Percentiles rank a stretch among this genome's conserved stretches.
Conservation (phyloP, 2,329 filamentous ascomycete species). For the Trichophyton mentagrophytes region DNA sequence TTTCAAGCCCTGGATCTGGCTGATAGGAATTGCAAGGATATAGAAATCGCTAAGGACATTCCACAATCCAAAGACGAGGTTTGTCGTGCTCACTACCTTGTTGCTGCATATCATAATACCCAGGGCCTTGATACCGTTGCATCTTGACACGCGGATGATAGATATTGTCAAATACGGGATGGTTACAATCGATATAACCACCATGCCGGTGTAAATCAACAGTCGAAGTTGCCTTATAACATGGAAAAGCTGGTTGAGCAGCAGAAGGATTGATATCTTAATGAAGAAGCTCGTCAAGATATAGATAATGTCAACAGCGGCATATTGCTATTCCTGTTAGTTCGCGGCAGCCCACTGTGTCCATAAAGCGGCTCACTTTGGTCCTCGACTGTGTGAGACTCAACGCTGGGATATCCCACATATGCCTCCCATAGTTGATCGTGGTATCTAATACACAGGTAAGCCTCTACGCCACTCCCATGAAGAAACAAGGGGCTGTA, state of each 20-base stretch:
- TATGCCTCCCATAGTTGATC: neutral
- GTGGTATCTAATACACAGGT: neutral
- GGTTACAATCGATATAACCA: neutral
- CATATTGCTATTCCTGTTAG: neutral
- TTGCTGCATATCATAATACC: neutral
- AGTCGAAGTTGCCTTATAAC: neutral
- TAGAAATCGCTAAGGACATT: neutral
- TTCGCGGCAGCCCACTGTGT: too few relatives aligned
- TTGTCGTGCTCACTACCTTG: neutral
- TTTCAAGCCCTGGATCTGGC: neutral
- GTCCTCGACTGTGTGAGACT: neutral
- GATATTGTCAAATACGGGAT: neutral
- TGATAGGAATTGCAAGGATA: neutral
- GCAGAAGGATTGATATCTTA: neutral
- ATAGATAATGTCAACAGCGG: neutral
- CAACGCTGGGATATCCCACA: neutral
- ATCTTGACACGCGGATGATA: neutral
- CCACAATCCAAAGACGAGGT: neutral
- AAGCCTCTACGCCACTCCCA: neutral
- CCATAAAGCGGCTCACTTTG: neutral
- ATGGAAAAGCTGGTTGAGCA: neutral
- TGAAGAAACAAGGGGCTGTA: neutral
- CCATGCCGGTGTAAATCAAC: neutral
- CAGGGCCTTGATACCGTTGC: neutral
- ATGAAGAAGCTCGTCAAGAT: neutral